Evolutionary conservation across 306 rosid genomes (phyloP).

Genomic region (Crataegus laevigata): DNA sequence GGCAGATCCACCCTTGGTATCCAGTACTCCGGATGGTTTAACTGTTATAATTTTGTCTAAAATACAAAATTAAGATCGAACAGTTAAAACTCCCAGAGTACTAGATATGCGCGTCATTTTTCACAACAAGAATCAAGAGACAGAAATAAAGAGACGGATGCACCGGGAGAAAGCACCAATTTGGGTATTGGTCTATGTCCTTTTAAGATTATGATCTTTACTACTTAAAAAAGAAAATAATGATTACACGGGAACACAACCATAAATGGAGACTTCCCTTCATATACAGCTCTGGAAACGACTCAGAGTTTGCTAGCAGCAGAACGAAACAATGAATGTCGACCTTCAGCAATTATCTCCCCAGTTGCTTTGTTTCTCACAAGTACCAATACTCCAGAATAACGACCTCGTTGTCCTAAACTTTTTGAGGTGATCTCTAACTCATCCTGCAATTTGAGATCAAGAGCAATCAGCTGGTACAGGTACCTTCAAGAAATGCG

Average conservation of each 20-base stretch:
- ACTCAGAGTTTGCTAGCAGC: conserved; percentile 51
- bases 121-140: no score
- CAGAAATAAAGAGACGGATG: background rate
- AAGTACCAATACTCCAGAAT: conserved; percentile 50
- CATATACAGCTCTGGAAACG: no score
- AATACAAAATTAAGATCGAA: no score
- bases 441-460: conserved; percentile 60
- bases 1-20: no score
- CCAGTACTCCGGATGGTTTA: no score
- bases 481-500: no score
- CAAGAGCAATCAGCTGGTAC: background rate
- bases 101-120: no score
- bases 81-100: no score
- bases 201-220: background rate
- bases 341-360: conserved; percentile 81
- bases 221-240: background rate
- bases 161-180: background rate
- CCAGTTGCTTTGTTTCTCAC: conserved; percentile 68
- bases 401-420: conserved; percentile 66
- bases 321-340: conserved; percentile 67
- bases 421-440: conserved; percentile 60
- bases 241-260: background rate
- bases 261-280: background rate
- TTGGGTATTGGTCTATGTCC: background rate
- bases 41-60: no score